phyloP scores from a whole-genome alignment of 1,284 basidiomycete species.

The Schizopora paradoxa region DNA sequence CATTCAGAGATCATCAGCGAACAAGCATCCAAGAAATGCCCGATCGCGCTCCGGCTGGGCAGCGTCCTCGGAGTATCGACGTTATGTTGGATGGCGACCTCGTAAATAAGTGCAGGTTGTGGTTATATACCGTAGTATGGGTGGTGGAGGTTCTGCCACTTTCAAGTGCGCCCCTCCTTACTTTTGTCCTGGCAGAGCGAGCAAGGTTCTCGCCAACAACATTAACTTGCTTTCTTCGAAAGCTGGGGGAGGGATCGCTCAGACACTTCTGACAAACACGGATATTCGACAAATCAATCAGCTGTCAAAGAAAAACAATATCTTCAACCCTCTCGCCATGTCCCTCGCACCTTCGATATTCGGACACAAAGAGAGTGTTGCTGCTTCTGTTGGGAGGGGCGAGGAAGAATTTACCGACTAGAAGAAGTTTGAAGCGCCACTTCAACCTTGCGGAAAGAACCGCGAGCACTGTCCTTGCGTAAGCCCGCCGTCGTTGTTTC shows the following conservation, averaged over 20 bases:
- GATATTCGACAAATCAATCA: slow-evolving; percentile 98
- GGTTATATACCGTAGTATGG: slow-evolving; percentile 91
- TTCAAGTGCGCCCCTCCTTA: slow-evolving; percentile 77
- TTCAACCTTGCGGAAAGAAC: no score
- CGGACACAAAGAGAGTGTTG: slow-evolving; percentile 86
- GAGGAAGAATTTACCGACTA: slow-evolving; percentile 97
- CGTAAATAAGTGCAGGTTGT: slow-evolving; percentile 95
- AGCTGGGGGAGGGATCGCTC: slow-evolving; percentile 92
- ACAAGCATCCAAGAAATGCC: slow-evolving; percentile 99
- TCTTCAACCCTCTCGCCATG: slow-evolving; percentile 86
- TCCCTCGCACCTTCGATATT: slow-evolving; percentile 98
- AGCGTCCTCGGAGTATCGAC: slow-evolving; percentile 93
- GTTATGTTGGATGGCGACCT: slow-evolving; percentile 96
- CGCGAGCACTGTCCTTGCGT: no score
- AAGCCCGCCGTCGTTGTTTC: no score
- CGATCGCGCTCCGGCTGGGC: slow-evolving; percentile 94
- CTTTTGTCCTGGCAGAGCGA: slow-evolving; percentile 31
- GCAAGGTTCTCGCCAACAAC: slow-evolving; percentile 88
- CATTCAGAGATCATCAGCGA: slow-evolving; percentile 95
- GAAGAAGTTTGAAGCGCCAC: no score
- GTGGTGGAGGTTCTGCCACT: slow-evolving; percentile 80
- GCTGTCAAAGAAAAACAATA: slow-evolving; percentile 79
- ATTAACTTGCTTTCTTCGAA: slow-evolving; percentile 96
- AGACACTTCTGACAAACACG: slow-evolving; percentile 86
- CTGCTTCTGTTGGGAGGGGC: slow-evolving; percentile 92